These are phyloP conservation scores for Beta corolliflora DNA, from an alignment of 179 eudicot species.

Conservation along the genomic window DNA sequence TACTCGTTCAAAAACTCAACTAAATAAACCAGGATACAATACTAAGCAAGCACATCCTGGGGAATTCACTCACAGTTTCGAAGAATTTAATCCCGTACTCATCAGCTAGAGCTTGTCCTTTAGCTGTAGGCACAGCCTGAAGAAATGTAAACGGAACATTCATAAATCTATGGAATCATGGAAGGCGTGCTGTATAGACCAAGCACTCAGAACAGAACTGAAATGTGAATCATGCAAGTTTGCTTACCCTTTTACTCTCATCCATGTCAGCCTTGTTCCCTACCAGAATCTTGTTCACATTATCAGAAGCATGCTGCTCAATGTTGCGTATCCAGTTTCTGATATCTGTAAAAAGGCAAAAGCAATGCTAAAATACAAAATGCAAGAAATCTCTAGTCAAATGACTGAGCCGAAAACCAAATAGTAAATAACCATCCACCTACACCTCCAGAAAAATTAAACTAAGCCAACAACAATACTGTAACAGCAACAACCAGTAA, in stretches of 20 bases:
- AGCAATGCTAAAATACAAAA: background rate
- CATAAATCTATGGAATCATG: background rate
- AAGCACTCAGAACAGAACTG: background rate
- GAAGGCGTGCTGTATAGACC: background rate
- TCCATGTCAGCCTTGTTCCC: constrained; percentile 90
- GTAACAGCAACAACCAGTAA: background rate
- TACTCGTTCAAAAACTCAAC: constrained; percentile 4
- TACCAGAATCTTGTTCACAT: constrained; percentile 76
- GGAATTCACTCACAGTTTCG: constrained; percentile 67
- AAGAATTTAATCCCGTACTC: constrained; percentile 88
- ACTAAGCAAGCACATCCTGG: constrained; percentile 5
- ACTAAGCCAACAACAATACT: background rate
- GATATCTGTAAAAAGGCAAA: constrained; percentile 44
- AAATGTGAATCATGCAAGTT: background rate
- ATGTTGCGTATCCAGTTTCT: constrained; percentile 81
- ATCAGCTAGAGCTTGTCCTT: constrained; percentile 90
- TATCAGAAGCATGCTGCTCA: constrained; percentile 83
- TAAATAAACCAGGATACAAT: background rate
- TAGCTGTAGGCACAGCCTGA: constrained; percentile 85
- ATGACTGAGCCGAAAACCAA: background rate
- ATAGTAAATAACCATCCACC: background rate
- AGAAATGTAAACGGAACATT: constrained; percentile 21
- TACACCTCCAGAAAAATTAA: background rate
- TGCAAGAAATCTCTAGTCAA: background rate
- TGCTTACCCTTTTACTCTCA: constrained; percentile 78